A percentile compares a stretch with the other conserved stretches of the same genome.
phyloP scores from a whole-genome alignment of 2,329 filamentous ascomycete genomes.

The Domatiomyces globalis region DNA sequence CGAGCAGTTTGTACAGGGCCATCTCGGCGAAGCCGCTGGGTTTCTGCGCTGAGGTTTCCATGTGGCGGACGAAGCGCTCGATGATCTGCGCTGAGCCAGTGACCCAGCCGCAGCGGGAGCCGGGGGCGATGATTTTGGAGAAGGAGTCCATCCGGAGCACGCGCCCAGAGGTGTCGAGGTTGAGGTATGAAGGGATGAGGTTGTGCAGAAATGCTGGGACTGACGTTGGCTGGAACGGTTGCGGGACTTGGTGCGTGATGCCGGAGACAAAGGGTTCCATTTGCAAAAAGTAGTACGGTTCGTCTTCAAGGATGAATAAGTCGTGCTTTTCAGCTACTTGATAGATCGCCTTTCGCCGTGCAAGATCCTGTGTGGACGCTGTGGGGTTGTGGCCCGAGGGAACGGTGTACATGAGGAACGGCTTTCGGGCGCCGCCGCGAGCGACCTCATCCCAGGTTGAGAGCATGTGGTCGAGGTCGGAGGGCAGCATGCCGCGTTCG shows the following conservation, averaged over 20 bases:
- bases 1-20: conserved; percentile 73
- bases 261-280: conserved; percentile 54
- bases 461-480: conserved; percentile 48
- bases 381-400: conserved; percentile 85
- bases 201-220: conserved; percentile 60
- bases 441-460: conserved; percentile 48
- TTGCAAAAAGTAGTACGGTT: conserved; percentile 89
- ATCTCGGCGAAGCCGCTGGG: conserved; percentile 75
- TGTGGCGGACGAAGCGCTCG: conserved; percentile 67
- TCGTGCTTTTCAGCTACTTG: conserved; percentile 69
- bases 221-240: conserved; percentile 39
- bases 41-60: conserved; percentile 72
- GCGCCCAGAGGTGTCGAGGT: conserved; percentile 71
- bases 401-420: conserved; percentile 55
- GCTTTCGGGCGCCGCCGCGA: conserved; percentile 44
- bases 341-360: conserved; percentile 60
- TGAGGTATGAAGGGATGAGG: conserved; percentile 61
- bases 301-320: conserved; percentile 76
- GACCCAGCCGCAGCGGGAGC: conserved; percentile 73
- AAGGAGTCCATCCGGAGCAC: conserved; percentile 87
- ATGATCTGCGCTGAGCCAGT: conserved; percentile 74
- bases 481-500: conserved; percentile 48
- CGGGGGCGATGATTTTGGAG: conserved; percentile 78
- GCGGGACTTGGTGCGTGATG: conserved; percentile 28
- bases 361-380: conserved; percentile 59